Percentiles rank a stretch among this genome's conserved stretches.
phyloP scores from a whole-genome alignment of 371 early-diverging fungal species.

The Sporodiniella umbellata region DNA sequence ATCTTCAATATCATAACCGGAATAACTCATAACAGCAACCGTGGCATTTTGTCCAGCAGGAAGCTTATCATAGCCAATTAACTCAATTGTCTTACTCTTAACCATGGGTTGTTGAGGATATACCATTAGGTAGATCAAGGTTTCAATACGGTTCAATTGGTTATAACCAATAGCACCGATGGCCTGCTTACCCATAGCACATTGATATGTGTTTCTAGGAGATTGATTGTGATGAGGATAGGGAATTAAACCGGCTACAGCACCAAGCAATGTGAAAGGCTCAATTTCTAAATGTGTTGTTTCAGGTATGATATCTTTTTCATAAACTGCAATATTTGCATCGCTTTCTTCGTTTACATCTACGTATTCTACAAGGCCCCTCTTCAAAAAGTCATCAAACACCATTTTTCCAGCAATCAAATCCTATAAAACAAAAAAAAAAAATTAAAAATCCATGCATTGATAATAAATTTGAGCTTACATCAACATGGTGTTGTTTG shows the following conservation, averaged over 20 bases:
- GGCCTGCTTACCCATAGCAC: conserved; percentile 99
- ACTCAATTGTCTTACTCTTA: conserved; percentile 95
- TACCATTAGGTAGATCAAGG: conserved; percentile 92
- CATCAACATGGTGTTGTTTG: conserved; percentile 69
- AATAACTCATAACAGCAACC: conserved; percentile 99
- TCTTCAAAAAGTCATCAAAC: conserved; percentile 90
- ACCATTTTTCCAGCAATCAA: conserved; percentile 61
- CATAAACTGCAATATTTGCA: conserved; percentile 90
- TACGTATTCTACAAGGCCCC: conserved; percentile 97
- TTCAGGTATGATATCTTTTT: conserved; percentile 76
- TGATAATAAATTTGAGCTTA: conserved; percentile 2
- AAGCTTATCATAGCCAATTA: conserved; percentile 95
- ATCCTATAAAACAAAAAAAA: conserved; percentile 23
- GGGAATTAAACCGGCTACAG: conserved; percentile 98
- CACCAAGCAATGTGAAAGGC: conserved; percentile 96
- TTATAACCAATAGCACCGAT: conserved; percentile 98
- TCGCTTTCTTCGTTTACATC: conserved; percentile 99
- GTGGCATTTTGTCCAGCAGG: conserved; percentile 99
- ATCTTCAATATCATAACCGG: conserved; percentile 99
- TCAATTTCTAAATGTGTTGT: conserved; percentile 99
- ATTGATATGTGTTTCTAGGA: conserved; percentile 99
- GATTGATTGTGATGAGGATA: conserved; percentile 99
- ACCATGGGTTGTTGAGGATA: conserved; percentile 99
- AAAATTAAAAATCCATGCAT: background rate
- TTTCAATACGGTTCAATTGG: conserved; percentile 96